Conservation (phyloP, 768 basidiomycete species). For the Naganishia antarctica region DNA sequence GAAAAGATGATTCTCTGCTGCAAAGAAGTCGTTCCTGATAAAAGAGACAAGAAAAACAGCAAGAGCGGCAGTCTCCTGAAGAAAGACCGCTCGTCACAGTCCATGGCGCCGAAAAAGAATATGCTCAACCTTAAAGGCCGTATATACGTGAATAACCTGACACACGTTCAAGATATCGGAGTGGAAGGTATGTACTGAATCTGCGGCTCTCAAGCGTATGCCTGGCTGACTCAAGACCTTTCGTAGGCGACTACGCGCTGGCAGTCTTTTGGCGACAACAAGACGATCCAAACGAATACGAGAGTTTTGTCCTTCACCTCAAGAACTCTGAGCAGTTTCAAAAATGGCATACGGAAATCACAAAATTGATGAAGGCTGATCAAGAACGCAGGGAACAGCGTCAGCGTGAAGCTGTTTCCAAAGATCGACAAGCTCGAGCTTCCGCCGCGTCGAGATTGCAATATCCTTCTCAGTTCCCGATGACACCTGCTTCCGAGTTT, state of each 20-base stretch:
- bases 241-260: conserved; percentile 63
- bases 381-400: conserved; percentile 53
- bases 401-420: conserved; percentile 52
- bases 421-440: conserved; percentile 48
- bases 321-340: conserved; percentile 84
- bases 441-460: conserved; percentile 48
- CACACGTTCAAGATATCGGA: neutral
- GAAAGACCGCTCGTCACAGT: conserved; percentile 56
- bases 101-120: conserved; percentile 68
- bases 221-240: conserved; percentile 22
- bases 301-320: conserved; percentile 90
- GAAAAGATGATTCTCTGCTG: conserved; percentile 99
- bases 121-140: conserved; percentile 87
- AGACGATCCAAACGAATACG: conserved; percentile 62
- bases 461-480: conserved; percentile 38
- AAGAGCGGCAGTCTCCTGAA: conserved; percentile 87
- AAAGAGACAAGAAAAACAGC: conserved; percentile 59
- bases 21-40: conserved; percentile 71
- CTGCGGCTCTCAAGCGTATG: conserved; percentile 28
- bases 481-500: conserved; percentile 40
- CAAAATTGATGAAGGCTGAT: conserved; percentile 68
- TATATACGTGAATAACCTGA: conserved; percentile 82
- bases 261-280: conserved; percentile 94
- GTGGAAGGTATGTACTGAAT: conserved; percentile 6
- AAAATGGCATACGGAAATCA: conserved; percentile 87